Evolutionary conservation across 768 basidiomycete genomes (phyloP), one percentile per base, ranked within the genome.

Genomic region (Saitozyma sp.): DNA sequence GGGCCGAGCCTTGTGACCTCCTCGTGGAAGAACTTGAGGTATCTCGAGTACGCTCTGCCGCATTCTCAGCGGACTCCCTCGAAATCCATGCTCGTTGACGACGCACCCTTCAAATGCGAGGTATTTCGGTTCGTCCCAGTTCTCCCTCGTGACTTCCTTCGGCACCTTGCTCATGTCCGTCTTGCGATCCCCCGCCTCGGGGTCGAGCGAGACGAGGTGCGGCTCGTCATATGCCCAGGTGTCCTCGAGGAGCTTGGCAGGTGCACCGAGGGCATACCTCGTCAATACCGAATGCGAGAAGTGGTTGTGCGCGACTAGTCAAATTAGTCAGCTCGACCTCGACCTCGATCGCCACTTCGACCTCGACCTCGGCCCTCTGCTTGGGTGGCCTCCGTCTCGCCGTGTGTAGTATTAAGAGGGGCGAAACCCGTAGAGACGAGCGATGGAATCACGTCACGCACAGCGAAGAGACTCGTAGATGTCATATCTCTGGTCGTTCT

Each of bases 261-360:
- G 53, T 19, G 68, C 73, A 7, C 73, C 73, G 13, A 75, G 63
- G 6, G 70, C 63, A 51, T 75, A 75, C 6, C 71, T 60, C 17
- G 73, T 71, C 1, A 75, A 59, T 3, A 69, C 54, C 14, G 69
- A 69, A 56, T 75, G 73, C 29, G 73, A 61, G 51, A 75, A 64
- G 50, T 75, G 73, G 49, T 75, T 75, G 56, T 75, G 71, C 13
- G 56, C 54, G 56, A 62, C 73, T 74, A 45, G 14, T 3, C 46
- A 48, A 6, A 17, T 48, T 6, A 2, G 14, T 48, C 46, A 14
- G 17, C 14, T 48, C 46, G 14, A 48, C 19, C 14, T 48, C 3
- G 6, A 14, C 46, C 14, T 48, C 46, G 14, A 48, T 6, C 14
- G 2, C 3, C 2, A 14, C 46, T 3, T 48, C 46, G 29, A 29